A percentile compares a stretch with the other conserved stretches of the same genome.
Conservation (phyloP, 1,284 basidiomycete genomes). For the Papiliotrema terrestris region DNA sequence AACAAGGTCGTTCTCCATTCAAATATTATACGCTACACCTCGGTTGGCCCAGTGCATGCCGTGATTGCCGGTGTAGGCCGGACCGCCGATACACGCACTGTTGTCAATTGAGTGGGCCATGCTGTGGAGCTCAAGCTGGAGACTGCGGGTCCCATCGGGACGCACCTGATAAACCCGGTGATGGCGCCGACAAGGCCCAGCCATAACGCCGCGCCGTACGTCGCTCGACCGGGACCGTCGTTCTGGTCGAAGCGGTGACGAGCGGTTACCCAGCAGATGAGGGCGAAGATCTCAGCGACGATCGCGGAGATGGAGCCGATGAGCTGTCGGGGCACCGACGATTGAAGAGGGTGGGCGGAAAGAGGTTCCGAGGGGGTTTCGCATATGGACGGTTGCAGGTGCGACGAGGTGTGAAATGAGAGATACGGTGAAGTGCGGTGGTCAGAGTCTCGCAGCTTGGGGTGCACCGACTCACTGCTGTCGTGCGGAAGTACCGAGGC, state of each 20-base stretch:
- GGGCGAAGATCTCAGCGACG: slow-evolving; percentile 24
- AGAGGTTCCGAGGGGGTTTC: background rate
- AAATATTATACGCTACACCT: slow-evolving; percentile 2
- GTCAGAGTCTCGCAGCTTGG: background rate
- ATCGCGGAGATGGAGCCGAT: slow-evolving; percentile 18
- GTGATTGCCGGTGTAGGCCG: background rate
- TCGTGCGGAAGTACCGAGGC: slow-evolving; percentile 27
- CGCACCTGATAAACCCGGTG: slow-evolving; percentile 22
- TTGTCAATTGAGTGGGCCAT: background rate
- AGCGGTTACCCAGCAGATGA: slow-evolving; percentile 24
- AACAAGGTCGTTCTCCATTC: background rate
- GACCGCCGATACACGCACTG: slow-evolving; percentile 5
- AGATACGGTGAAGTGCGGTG: too few species aligned
- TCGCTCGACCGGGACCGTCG: slow-evolving; percentile 6
- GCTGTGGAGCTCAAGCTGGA: background rate
- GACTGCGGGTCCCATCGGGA: background rate
- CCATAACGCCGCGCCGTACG: slow-evolving; percentile 29
- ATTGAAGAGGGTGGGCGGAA: background rate
- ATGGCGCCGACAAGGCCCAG: slow-evolving; percentile 23
- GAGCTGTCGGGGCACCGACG: slow-evolving; percentile 12
- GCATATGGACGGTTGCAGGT: too few species aligned
- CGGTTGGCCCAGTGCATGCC: slow-evolving; percentile 6
- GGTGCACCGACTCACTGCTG: slow-evolving; percentile 18
- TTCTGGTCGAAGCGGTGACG: slow-evolving; percentile 12
- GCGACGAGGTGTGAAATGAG: too few species aligned